Evolutionary conservation across 164 flowering plant species (phyloP).

Genomic region (Berberis thunbergii): DNA sequence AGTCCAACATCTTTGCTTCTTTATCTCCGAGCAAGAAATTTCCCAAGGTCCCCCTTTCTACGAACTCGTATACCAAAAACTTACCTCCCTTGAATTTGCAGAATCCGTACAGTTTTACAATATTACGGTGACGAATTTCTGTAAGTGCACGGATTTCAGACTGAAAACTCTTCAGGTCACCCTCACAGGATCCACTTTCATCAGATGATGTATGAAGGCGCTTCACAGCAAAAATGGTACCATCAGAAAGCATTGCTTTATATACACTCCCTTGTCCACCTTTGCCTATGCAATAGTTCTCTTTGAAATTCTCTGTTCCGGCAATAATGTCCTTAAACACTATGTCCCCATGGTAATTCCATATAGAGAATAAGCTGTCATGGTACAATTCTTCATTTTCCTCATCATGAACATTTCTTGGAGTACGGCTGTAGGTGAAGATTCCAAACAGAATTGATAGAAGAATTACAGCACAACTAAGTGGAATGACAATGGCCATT

Average conservation of each 20-base stretch:
- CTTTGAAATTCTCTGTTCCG: constrained; percentile 18
- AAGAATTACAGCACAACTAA: background rate
- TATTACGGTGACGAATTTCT: constrained; percentile 18
- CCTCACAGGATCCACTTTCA: background rate
- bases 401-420: background rate
- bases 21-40: constrained; percentile 7
- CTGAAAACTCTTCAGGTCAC: constrained; percentile 10
- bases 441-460: constrained; percentile 4
- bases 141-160: constrained; percentile 16
- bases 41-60: constrained; percentile 24
- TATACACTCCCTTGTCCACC: constrained; percentile 25
- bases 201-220: constrained; percentile 7
- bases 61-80: constrained; percentile 26
- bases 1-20: constrained; percentile 13
- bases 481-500: constrained; percentile 6
- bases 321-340: constrained; percentile 12
- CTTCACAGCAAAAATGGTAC: constrained; percentile 14
- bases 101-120: constrained; percentile 14
- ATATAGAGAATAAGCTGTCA: constrained; percentile 8
- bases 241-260: constrained; percentile 16
- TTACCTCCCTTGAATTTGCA: constrained; percentile 9
- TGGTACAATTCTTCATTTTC: background rate
- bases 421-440: constrained; percentile 3
- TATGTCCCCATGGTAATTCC: constrained; percentile 13
- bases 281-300: constrained; percentile 17